Base-by-base conservation (phyloP, 208 protist genomes). In the Leishmania mexicana region DNA sequence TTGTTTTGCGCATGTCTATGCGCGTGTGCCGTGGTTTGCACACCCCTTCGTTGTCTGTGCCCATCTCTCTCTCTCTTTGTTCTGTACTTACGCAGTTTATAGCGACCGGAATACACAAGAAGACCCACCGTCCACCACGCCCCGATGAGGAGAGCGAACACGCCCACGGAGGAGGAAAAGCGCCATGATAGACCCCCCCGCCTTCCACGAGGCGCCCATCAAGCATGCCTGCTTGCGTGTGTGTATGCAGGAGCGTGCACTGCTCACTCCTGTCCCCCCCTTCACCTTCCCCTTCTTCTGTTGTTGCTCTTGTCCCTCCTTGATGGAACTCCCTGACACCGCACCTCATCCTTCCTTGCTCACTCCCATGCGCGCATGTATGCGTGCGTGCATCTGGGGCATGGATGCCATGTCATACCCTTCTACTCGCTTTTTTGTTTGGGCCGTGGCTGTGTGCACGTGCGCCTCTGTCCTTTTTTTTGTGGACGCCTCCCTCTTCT, bases 271-370 rank as follows among this genome's bases (percentile, higher is more conserved):
- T 68, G 3, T 40, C 31, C 28, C 35, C 51, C 87, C 91, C 6
- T 74, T 93, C 7, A 81, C 86, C 4, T 68, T 94, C 40, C 75
- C 84, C n/a, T 31, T 87, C 21, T 94, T 87, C 60, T 95, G 31
- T 35, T 35, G 31, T 35, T 35, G 31, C 31, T 93, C 79, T 89
- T 88, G 70, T 72, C 93, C 67, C 92, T 90, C 79, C 57, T 7
- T 62, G 57, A 62, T 15, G 28, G 57, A 24, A n/a, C 24, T 62
- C 24, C 19, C 57, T 62, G 57, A 8, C 24, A 54, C 15, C 17
- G 51, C 51, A 21, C 51, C 51, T 54, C 51, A 54, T 54, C 17
- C 15, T 13, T 5, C 57, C 11, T 62, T 62, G 28, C 24, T 62
- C 57, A 31, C 57, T 62, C 1, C 57, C 53, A 24, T 11, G 19